Conservation (phyloP, 106 monocot genomes). For the Phalaenopsis aphrodite region DNA sequence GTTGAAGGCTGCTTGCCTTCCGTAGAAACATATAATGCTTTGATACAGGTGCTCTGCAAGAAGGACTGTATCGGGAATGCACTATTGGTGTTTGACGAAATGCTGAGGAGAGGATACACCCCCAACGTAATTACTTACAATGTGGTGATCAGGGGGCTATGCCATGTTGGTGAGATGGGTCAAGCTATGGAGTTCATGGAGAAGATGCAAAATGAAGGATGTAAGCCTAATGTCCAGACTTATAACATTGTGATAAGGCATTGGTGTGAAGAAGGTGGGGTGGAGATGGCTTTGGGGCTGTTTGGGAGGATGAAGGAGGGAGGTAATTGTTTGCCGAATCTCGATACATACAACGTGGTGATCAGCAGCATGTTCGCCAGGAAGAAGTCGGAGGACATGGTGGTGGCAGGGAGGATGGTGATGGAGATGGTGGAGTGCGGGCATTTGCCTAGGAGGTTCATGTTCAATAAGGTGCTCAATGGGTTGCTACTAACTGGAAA, state of each 20-base stretch:
- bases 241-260: slow-evolving; percentile 60
- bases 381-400: slow-evolving; percentile 58
- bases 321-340: slow-evolving; percentile 53
- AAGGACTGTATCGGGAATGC: slow-evolving; percentile 58
- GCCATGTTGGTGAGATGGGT: slow-evolving; percentile 55
- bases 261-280: slow-evolving; percentile 57
- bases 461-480: slow-evolving; percentile 75
- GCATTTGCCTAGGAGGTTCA: slow-evolving; percentile 53
- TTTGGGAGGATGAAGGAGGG: slow-evolving; percentile 42
- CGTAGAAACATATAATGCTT: slow-evolving; percentile 73
- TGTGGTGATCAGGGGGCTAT: slow-evolving; percentile 57
- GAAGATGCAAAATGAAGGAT: slow-evolving; percentile 32
- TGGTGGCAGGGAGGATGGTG: slow-evolving; percentile 65
- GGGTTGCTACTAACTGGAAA: slow-evolving; percentile 79
- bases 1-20: slow-evolving; percentile 45
- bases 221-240: slow-evolving; percentile 60
- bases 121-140: slow-evolving; percentile 72
- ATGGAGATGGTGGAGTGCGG: slow-evolving; percentile 81
- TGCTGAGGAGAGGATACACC: slow-evolving; percentile 43
- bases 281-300: slow-evolving; percentile 50
- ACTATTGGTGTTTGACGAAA: slow-evolving; percentile 60
- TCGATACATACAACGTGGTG: slow-evolving; percentile 72
- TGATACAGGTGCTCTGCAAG: slow-evolving; percentile 78
- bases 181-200: slow-evolving; percentile 46
- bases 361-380: slow-evolving; percentile 80